Percentiles rank a stretch among this genome's conserved stretches.
These are phyloP conservation scores for Leptodontidium sp. DNA, from an alignment of 2,329 filamentous ascomycete species.

Conservation along the genomic window DNA sequence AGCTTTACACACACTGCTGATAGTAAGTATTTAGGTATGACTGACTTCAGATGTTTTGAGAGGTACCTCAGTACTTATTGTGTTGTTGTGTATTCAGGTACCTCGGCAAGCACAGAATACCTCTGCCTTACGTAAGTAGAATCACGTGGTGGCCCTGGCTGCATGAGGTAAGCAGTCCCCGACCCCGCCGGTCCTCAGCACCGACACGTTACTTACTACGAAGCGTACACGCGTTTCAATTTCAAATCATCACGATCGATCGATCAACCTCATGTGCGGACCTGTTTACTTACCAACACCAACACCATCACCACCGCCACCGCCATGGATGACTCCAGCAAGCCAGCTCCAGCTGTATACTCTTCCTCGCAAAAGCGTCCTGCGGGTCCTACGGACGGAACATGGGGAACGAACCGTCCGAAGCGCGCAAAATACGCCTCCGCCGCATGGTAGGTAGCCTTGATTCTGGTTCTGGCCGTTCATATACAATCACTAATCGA, in stretches of 20 bases:
- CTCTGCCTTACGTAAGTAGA: too few relatives aligned
- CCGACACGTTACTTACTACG: too few relatives aligned
- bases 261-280: neutral
- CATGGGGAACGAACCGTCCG: neutral
- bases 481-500: neutral
- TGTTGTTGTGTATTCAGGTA: too few relatives aligned
- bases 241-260: neutral
- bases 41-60: too few relatives aligned
- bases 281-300: neutral
- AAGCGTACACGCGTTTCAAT: neutral
- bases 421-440: neutral
- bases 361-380: neutral
- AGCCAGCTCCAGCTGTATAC: neutral
- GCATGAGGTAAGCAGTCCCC: too few relatives aligned
- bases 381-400: neutral
- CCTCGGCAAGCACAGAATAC: too few relatives aligned
- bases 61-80: too few relatives aligned
- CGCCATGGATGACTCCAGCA: neutral
- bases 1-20: too few relatives aligned
- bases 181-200: too few relatives aligned
- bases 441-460: neutral
- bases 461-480: neutral
- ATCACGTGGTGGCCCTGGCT: too few relatives aligned
- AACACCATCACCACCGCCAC: neutral
- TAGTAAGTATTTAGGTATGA: too few relatives aligned